These are phyloP conservation scores for Baorangia bicolor DNA, from an alignment of 768 basidiomycete genomes.

Conservation along the genomic window DNA sequence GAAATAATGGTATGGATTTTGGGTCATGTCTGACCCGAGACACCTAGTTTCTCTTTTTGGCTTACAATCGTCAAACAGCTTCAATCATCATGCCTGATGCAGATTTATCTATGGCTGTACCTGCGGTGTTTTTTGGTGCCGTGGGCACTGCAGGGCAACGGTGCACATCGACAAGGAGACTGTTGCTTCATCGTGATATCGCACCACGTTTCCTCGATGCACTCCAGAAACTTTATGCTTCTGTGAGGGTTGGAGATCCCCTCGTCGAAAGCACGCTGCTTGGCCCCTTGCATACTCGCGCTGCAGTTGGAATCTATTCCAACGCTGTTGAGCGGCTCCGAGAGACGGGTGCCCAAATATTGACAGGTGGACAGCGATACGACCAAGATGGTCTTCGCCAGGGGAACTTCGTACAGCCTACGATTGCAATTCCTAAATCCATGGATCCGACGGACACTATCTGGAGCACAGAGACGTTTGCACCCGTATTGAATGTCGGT, in stretches of 20 bases:
- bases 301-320: conserved; percentile 66
- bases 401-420: conserved; percentile 91
- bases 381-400: conserved; percentile 46
- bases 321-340: conserved; percentile 60
- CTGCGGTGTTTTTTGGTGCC: conserved; percentile 90
- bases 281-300: conserved; percentile 80
- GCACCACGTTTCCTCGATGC: conserved; percentile 73
- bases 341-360: conserved; percentile 67
- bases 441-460: conserved; percentile 52
- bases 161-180: conserved; percentile 90
- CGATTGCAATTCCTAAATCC: conserved; percentile 70
- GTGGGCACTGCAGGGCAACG: conserved; percentile 76
- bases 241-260: conserved; percentile 82
- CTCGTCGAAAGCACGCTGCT: conserved; percentile 70
- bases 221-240: conserved; percentile 70
- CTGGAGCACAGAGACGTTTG: conserved; percentile 84
- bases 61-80: conserved; percentile 46
- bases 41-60: conserved; percentile 17
- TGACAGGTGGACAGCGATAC: conserved; percentile 69
- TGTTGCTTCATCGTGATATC: conserved; percentile 83
- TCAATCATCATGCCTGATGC: conserved; percentile 93
- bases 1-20: conserved; percentile 78
- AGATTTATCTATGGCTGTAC: conserved; percentile 85
- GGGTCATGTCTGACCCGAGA: conserved; percentile 17
- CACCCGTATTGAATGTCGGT: conserved; percentile 84